These are phyloP conservation scores for Entomortierella beljakovae DNA, from an alignment of 192 early-diverging fungal species.

Conservation along the genomic window DNA sequence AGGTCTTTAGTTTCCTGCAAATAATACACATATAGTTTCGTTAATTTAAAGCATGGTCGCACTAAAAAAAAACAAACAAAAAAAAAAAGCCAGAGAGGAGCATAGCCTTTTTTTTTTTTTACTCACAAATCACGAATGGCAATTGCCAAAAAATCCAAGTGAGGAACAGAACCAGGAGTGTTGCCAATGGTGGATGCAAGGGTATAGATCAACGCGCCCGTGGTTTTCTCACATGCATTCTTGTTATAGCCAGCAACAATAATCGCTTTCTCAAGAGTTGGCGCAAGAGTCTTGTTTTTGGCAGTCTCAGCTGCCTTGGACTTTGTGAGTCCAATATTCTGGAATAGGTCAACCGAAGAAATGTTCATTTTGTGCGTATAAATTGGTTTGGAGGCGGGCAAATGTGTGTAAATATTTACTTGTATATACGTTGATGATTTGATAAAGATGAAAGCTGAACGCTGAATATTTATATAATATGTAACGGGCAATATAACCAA, in stretches of 20 bases:
- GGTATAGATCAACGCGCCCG: slow-evolving; percentile 84
- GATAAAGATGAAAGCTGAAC: too few species aligned
- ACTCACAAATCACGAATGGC: slow-evolving; percentile 72
- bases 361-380: neutral
- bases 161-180: slow-evolving; percentile 77
- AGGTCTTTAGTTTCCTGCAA: slow-evolving; percentile 70
- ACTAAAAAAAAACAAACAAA: neutral
- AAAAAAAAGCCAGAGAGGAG: too few species aligned
- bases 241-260: slow-evolving; percentile 68
- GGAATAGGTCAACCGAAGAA: slow-evolving; percentile 69
- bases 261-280: slow-evolving; percentile 78
- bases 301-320: slow-evolving; percentile 94
- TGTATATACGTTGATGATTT: too few species aligned
- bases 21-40: neutral
- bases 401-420: too few species aligned
- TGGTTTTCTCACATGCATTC: slow-evolving; percentile 63
- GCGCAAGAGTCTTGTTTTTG: slow-evolving; percentile 95
- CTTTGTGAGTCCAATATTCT: slow-evolving; percentile 88
- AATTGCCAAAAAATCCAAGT: slow-evolving; percentile 83
- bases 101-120: too few species aligned
- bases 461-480: too few species aligned
- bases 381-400: too few species aligned
- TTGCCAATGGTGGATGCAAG: slow-evolving; percentile 82
- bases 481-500: too few species aligned
- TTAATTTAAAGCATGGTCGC: neutral